Evolutionary conservation across 2,329 filamentous ascomycete genomes (phyloP), one percentile per base, ranked within the genome.

Genomic region (Trichoderma pleuroti): DNA sequence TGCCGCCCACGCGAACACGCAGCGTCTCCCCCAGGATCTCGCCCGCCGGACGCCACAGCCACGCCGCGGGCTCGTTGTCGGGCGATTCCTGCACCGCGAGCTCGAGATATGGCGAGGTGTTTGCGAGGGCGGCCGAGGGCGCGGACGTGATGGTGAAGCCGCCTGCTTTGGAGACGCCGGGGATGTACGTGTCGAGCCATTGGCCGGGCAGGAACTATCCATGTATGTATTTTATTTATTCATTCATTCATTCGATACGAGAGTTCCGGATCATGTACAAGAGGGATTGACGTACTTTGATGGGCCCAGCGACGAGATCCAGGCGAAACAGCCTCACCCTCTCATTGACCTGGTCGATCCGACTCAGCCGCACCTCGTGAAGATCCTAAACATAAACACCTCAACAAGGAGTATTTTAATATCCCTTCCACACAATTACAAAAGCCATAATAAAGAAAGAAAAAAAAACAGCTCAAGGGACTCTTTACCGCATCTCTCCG

Each of bases 131-230:
- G 59, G 85, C 82, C 54, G 85, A 86, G 0, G 93, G 93, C 0
- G 91, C 83, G 1, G 92, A 96, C 8, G 93, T 95, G 73, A 97
- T 92, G 54, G 93, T 97, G 83, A 97, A 97, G 71, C 94, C 94
- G 39, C 94, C 94, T 4, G 93, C 90, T 78, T 91, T 89, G 56
- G 86, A 76, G 57, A 93, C 82, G 46, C 83, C 84, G 1, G 94
- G 93, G 67, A 93, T 87, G 78, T 92, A 91, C 8, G 93, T 90
- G 78, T 97, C 94, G 70, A 97, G 86, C 93, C 93, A 97, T 84
- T 97, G 94, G 68, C 94, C 94, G 6, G 94, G 89, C 7, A 90
- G 85, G 81, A 96, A 97, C 86, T 92, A 79, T 42, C 1, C 39
- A 42, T 42, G 16, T 56, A 49, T 36, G 12, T 5, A 24, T 46